These are phyloP conservation scores for Scheffersomyces segobiensis DNA, from an alignment of 1,139 yeast species.

Conservation along the genomic window DNA sequence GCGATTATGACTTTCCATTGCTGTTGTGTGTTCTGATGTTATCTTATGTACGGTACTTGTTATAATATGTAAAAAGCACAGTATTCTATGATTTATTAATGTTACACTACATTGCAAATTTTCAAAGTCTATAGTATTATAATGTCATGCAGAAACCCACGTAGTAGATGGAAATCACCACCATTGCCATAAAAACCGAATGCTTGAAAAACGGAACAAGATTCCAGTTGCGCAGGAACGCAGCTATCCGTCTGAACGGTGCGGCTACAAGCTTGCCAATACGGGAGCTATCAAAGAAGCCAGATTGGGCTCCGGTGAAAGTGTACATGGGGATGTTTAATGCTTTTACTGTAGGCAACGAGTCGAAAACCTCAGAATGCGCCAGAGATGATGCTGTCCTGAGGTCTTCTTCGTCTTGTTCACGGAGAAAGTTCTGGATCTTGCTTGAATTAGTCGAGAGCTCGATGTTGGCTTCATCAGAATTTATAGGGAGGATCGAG, in stretches of 20 bases:
- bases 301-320: background rate
- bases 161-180: constrained; percentile 11
- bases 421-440: constrained; percentile 17
- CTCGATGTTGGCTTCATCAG: constrained; percentile 1
- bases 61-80: background rate
- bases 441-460: constrained; percentile 12
- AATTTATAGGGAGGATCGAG: constrained; percentile 13
- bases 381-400: constrained; percentile 4
- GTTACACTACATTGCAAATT: background rate
- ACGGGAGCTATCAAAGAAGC: background rate
- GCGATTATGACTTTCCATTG: background rate
- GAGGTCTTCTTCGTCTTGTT: constrained; percentile 14
- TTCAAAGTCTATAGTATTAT: background rate
- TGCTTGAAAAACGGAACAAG: constrained; percentile 13
- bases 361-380: background rate
- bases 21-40: background rate
- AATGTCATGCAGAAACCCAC: constrained; percentile 10
- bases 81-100: background rate
- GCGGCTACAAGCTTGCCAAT: background rate
- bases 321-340: background rate
- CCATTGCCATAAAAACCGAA: constrained; percentile 3
- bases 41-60: background rate
- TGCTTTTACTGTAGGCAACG: background rate
- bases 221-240: constrained; percentile 14
- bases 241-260: background rate